phyloP scores from a whole-genome alignment of 495 filamentous ascomycete genomes.

The Neurospora terricola region DNA sequence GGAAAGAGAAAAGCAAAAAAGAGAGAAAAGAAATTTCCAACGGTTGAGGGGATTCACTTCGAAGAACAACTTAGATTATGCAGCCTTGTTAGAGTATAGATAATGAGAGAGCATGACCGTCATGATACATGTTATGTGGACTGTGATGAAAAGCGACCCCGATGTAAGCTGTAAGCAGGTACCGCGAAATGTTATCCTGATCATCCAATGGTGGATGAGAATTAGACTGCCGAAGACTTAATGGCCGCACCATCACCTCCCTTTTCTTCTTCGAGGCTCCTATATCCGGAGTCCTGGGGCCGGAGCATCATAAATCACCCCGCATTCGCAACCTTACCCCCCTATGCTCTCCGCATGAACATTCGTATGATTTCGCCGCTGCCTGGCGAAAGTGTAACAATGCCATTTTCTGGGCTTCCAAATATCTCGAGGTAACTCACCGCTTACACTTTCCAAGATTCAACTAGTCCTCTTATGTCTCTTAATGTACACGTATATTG shows the following conservation, averaged over 20 bases:
- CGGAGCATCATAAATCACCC: neutral
- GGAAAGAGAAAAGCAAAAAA: neutral
- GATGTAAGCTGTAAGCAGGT: neutral
- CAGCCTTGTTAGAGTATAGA: neutral
- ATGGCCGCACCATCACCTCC: neutral
- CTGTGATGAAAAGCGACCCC: neutral
- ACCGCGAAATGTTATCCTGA: neutral
- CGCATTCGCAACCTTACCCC: neutral
- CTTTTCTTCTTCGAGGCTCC: neutral
- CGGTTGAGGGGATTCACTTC: neutral
- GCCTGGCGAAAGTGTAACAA: neutral
- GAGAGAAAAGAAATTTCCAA: neutral
- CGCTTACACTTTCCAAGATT: neutral
- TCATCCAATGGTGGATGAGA: neutral
- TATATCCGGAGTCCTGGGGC: neutral
- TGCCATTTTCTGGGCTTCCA: neutral
- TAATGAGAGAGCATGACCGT: neutral
- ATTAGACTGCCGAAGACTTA: neutral
- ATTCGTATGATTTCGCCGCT: neutral
- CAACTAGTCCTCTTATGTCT: neutral
- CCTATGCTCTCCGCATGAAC: neutral
- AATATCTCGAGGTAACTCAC: neutral
- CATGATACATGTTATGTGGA: neutral
- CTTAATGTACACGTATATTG: neutral
- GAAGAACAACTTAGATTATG: neutral